phyloP scores from a whole-genome alignment of 208 protist genomes.

The Trypanosomatidae sp. region DNA sequence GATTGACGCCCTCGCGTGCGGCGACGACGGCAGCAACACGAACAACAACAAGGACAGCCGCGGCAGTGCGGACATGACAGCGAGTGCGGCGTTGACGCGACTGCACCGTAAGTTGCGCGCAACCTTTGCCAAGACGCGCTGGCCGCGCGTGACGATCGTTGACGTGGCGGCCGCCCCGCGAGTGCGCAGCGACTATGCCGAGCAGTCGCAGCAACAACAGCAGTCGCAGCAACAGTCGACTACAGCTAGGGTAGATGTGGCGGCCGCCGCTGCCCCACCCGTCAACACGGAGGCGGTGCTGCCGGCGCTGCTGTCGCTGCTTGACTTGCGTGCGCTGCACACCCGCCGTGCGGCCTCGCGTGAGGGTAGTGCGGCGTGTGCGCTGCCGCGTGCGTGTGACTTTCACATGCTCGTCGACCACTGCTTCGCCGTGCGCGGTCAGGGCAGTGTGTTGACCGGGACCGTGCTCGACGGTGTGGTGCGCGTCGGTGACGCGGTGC shows the following conservation, averaged over 20 bases:
- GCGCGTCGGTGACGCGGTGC: conserved; percentile 65
- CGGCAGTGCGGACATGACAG: conserved; percentile 6
- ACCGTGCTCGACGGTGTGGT: conserved; percentile 88
- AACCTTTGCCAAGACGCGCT: conserved; percentile 64
- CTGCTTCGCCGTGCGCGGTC: conserved; percentile 95
- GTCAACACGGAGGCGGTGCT: conserved; percentile 21
- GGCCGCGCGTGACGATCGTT: conserved; percentile 49
- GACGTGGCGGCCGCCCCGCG: conserved; percentile 50
- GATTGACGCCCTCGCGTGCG: conserved; percentile 72
- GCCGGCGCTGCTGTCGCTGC: conserved; percentile 14
- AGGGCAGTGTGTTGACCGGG: conserved; percentile 94
- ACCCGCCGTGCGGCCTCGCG: no score
- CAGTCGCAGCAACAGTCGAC: no score
- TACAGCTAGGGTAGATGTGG: no score
- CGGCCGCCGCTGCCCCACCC: no score
- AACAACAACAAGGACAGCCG: not conserved
- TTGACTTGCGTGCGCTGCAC: conserved; percentile 13
- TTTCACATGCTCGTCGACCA: conserved; percentile 97
- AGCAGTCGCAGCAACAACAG: no score
- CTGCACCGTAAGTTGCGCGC: conserved; percentile 27
- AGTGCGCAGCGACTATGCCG: not conserved
- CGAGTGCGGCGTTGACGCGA: conserved; percentile 35
- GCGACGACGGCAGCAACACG: conserved; percentile 1
- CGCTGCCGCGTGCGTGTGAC: not conserved
- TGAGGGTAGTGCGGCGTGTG: conserved; percentile 4